These are phyloP conservation scores for Plasmodium fragile DNA, from an alignment of 169 alveolate species.

Conservation along the genomic window DNA sequence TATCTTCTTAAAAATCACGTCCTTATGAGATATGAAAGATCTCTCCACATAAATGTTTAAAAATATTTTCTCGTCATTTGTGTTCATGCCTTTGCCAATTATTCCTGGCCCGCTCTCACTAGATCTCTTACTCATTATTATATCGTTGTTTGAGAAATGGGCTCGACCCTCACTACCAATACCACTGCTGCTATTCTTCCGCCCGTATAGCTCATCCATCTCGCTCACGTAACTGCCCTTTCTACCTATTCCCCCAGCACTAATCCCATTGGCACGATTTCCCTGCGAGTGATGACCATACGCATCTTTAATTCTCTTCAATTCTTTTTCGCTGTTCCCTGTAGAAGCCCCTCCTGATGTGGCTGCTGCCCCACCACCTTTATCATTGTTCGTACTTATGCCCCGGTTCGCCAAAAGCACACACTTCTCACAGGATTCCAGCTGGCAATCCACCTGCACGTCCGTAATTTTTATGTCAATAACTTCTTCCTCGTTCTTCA, in stretches of 20 bases:
- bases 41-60: slow-evolving; percentile 87
- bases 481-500: slow-evolving; percentile 88
- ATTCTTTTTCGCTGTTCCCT: background rate
- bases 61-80: slow-evolving; percentile 76
- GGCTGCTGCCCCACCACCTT: background rate
- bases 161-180: background rate
- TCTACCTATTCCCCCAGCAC: background rate
- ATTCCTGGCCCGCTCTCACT: background rate
- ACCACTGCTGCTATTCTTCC: background rate
- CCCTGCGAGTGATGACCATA: background rate
- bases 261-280: background rate
- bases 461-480: slow-evolving; percentile 86
- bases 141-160: background rate
- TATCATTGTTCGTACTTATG: background rate
- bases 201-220: background rate
- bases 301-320: slow-evolving; percentile 4
- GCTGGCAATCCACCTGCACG: slow-evolving; percentile 88
- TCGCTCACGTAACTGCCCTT: slow-evolving; percentile 5
- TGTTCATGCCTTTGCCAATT: background rate
- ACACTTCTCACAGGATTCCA: slow-evolving; percentile 80
- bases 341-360: background rate
- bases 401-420: slow-evolving; percentile 83
- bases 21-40: slow-evolving; percentile 85
- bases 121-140: background rate
- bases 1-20: slow-evolving; percentile 84